Conservation (phyloP, 1,284 basidiomycete species). For the Puccinia horiana region DNA sequence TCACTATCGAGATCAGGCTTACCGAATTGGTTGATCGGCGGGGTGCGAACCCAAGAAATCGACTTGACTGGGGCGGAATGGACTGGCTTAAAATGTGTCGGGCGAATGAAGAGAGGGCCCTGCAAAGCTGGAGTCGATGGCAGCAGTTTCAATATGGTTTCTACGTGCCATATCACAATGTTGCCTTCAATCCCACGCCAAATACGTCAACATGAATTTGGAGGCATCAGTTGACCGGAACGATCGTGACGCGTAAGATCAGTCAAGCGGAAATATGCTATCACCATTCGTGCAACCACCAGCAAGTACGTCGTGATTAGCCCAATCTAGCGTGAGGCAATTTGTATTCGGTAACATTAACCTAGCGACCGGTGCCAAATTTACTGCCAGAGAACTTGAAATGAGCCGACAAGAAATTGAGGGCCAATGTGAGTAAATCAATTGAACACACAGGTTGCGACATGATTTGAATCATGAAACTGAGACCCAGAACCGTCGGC, state of each 20-base stretch:
- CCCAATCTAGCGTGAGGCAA: constrained; percentile 79
- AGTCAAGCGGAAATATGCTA: constrained; percentile 38
- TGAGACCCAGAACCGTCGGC: neutral
- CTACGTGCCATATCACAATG: constrained; percentile 73
- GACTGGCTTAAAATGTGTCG: constrained; percentile 70
- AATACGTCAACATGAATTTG: constrained; percentile 7
- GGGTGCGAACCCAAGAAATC: constrained; percentile 71
- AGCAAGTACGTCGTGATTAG: constrained; percentile 74
- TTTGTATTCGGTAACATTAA: constrained; percentile 72
- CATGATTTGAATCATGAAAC: constrained; percentile 25
- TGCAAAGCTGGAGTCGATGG: constrained; percentile 52
- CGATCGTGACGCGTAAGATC: neutral
- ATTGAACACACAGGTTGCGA: constrained; percentile 51
- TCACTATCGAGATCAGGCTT: constrained; percentile 63
- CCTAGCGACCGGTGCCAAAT: constrained; percentile 67
- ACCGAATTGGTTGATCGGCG: constrained; percentile 65
- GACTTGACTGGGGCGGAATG: constrained; percentile 78
- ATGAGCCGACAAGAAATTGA: constrained; percentile 3
- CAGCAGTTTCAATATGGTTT: constrained; percentile 59
- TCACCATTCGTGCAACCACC: constrained; percentile 78
- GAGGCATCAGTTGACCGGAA: neutral
- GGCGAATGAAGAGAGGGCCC: constrained; percentile 63
- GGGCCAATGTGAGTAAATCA: constrained; percentile 35
- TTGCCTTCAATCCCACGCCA: constrained; percentile 63
- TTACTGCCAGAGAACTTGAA: constrained; percentile 63